These are phyloP conservation scores for Vitis rotundifolia DNA, from an alignment of 164 flowering plant genomes.

Conservation along the genomic window DNA sequence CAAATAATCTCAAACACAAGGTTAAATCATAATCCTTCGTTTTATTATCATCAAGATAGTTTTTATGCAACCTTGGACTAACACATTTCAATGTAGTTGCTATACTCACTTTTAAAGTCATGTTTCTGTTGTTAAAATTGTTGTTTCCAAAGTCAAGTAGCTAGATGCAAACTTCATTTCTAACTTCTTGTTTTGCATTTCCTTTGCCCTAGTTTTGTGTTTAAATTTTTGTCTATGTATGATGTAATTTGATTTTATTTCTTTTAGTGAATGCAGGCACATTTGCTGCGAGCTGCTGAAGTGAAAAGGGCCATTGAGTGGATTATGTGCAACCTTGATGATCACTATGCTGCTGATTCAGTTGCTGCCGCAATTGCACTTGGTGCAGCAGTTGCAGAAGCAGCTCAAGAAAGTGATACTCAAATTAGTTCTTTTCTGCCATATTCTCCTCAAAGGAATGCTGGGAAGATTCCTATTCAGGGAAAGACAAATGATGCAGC, in stretches of 20 bases:
- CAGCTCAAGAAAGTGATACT: conserved; percentile 51
- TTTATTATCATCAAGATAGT: no score
- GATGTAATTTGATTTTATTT: conserved; percentile 63
- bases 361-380: conserved; percentile 78
- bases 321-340: conserved; percentile 88
- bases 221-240: conserved; percentile 19
- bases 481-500: conserved; percentile 65
- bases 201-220: neutral
- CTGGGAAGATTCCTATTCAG: conserved; percentile 38
- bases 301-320: conserved; percentile 95
- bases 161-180: no score
- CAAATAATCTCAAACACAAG: no score
- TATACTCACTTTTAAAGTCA: no score
- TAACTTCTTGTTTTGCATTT: conserved; percentile 10
- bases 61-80: no score
- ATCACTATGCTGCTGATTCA: conserved; percentile 82
- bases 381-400: conserved; percentile 71
- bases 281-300: conserved; percentile 89
- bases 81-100: no score
- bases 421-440: conserved; percentile 31
- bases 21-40: no score
- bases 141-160: no score
- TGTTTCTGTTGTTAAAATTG: no score
- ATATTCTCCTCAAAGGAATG: conserved; percentile 41
- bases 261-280: conserved; percentile 97